A percentile compares a stretch with the other conserved stretches of the same genome.
Conservation (phyloP, 257 asterid genomes). For the Asclepias syriaca region DNA sequence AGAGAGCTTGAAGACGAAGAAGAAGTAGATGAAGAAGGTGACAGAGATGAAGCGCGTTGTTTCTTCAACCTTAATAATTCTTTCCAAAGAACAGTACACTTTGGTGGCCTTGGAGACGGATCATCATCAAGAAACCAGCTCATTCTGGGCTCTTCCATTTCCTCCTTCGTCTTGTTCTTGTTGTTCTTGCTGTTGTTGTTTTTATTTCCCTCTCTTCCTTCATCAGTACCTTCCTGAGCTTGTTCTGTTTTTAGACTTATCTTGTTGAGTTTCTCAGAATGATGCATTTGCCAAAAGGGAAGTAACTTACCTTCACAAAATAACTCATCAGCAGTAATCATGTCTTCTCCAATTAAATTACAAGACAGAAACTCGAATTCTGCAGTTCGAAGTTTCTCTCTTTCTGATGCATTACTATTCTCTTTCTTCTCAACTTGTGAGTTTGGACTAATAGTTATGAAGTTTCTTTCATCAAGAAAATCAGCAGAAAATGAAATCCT, state of each 20-base stretch:
- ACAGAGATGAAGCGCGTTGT: slow-evolving; percentile 42
- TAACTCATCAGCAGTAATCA: slow-evolving; percentile 74
- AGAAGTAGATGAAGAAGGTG: slow-evolving; percentile 47
- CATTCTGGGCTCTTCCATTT: slow-evolving; percentile 35
- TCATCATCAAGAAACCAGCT: slow-evolving; percentile 82
- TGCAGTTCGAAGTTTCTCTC: slow-evolving; percentile 20
- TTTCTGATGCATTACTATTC: slow-evolving; percentile 8
- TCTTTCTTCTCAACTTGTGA: slow-evolving; percentile 27
- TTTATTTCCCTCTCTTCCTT: slow-evolving; percentile 4
- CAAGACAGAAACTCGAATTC: slow-evolving; percentile 76
- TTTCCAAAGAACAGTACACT: slow-evolving; percentile 83
- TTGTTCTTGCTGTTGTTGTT: not conserved
- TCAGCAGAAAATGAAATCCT: slow-evolving; percentile 84
- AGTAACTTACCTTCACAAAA: slow-evolving; percentile 68
- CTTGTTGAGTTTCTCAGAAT: slow-evolving; percentile 46
- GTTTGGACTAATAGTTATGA: slow-evolving; percentile 68
- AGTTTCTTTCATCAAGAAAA: slow-evolving; percentile 62
- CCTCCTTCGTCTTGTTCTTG: not conserved
- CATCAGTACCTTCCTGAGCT: slow-evolving; percentile 8
- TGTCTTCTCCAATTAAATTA: slow-evolving; percentile 23
- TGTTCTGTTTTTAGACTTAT: slow-evolving; percentile 35
- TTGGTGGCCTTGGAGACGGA: slow-evolving; percentile 94
- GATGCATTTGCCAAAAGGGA: slow-evolving; percentile 58
- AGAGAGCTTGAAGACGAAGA: slow-evolving; percentile 34
- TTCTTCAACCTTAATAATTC: slow-evolving; percentile 67